Evolutionary conservation across 1,284 basidiomycete species (phyloP).

Genomic region (Apiotrichum porosum): DNA sequence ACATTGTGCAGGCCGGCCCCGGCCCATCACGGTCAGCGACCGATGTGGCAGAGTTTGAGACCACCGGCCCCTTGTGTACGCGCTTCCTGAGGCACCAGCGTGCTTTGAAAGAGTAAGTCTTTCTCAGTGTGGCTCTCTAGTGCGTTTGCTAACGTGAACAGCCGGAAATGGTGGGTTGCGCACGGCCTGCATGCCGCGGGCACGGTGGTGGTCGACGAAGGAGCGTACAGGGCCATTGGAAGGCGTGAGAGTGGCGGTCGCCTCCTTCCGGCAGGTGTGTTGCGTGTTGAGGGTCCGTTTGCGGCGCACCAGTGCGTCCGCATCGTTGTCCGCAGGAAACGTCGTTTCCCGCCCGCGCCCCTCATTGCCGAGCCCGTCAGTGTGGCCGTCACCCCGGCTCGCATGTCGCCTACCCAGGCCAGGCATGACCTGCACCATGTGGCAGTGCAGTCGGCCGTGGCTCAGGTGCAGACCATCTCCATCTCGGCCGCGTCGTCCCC

Average conservation of each 20-base stretch:
- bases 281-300: constrained; percentile 80
- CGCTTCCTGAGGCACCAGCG: constrained; percentile 70
- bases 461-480: constrained; percentile 1
- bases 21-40: constrained; percentile 32
- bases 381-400: constrained; percentile 9
- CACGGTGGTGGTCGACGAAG: constrained; percentile 71
- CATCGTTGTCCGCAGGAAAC: constrained; percentile 60
- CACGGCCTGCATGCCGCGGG: constrained; percentile 89
- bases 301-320: constrained; percentile 91
- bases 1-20: constrained; percentile 62
- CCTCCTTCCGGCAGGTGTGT: constrained; percentile 82
- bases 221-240: constrained; percentile 80
- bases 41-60: constrained; percentile 25
- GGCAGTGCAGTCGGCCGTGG: constrained; percentile 4
- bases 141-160: constrained; percentile 14
- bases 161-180: constrained; percentile 87
- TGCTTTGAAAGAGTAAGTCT: constrained; percentile 66
- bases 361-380: constrained; percentile 34
- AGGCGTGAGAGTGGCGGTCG: constrained; percentile 82
- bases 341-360: constrained; percentile 28
- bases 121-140: too few species aligned
- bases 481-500: constrained; percentile 10
- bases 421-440: constrained; percentile 4
- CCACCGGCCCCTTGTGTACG: constrained; percentile 62
- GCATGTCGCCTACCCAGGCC: constrained; percentile 7